A percentile compares a stretch with the other conserved stretches of the same genome.
Evolutionary conservation across 1,284 basidiomycete genomes (phyloP).

Genomic region (Microbotryum silenes-acaulis): DNA sequence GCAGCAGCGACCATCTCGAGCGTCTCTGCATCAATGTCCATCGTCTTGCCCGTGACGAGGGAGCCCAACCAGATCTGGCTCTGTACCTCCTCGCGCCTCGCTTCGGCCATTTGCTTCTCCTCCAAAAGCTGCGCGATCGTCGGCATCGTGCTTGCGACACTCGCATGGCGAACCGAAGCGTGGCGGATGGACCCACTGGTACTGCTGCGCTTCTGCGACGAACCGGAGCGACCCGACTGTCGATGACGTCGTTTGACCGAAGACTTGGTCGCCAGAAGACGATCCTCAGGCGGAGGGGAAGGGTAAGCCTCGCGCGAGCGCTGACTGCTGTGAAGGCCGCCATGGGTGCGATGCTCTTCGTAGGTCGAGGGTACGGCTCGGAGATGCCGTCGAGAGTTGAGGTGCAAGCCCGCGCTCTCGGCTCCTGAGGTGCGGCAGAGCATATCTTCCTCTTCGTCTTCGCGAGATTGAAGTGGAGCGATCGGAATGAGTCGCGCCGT

Average conservation of each 20-base stretch:
- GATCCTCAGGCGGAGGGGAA: conserved; percentile 7
- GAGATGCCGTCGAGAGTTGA: too few species aligned
- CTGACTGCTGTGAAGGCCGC: neutral
- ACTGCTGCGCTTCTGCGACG: conserved; percentile 6
- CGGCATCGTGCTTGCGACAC: neutral
- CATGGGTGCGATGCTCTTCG: neutral
- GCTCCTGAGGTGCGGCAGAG: neutral
- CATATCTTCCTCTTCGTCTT: conserved; percentile 1
- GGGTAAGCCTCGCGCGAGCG: neutral
- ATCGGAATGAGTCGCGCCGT: too few species aligned
- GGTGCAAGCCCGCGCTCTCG: neutral
- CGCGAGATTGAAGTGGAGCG: too few species aligned
- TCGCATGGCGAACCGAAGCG: neutral
- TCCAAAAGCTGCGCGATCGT: neutral
- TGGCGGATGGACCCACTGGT: conserved; percentile 1
- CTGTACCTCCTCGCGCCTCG: neutral
- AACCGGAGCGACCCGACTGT: neutral
- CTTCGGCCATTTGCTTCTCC: neutral
- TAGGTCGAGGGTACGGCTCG: neutral
- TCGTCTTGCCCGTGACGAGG: neutral
- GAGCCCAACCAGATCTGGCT: neutral
- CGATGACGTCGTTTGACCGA: conserved; percentile 5
- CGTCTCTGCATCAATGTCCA: neutral
- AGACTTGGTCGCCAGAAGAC: neutral
- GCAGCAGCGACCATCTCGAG: conserved; percentile 1